Base-by-base conservation (phyloP, 108 stramenopile species). In the Skeletonema costatum region DNA sequence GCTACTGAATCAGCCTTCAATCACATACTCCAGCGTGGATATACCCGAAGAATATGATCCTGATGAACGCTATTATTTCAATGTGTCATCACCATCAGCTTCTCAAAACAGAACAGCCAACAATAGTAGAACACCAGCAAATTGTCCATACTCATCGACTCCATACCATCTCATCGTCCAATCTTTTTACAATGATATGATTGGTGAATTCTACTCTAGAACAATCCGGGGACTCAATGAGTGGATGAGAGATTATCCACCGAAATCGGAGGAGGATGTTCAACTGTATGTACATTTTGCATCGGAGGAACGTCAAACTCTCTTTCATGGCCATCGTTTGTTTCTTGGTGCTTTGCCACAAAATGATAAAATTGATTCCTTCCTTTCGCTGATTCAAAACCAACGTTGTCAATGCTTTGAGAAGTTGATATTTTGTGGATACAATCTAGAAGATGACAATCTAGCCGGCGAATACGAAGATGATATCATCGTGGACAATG, bases 351-450 rank as follows among this genome's bases (percentile, higher is more conserved):
- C 71, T 0, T 62, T 82, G 19, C 73, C 80, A 13, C 68, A 69
- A 36, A 66, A 74, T 41, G 59, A 71, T 41, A 71, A 51, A 14
- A 56, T 71, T 67, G 70, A 71, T 48, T 69, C 56, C 19, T 75
- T 81, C 29, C 17, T 62, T 1, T 71, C 70, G 25, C 51, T 77
- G 9, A 41, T 77, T 70, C 31, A 41, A 46, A 16, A 46, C 30
- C 46, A 80, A 9, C 13, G 64, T 6, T 80, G 79, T 38, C 68
- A 76, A 35, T 84, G 83, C 53, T 81, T 61, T 61, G 4, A 71
- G 38, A 84, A 77, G 64, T 41, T 80, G 1, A 32, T 84, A n/a
- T 84, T 84, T 70, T 84, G 83, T 58, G 83, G 83, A 2, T 84
- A 84, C 59, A 46, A 68, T 19, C 14, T 76, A n/a, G 44, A 67